These are phyloP conservation scores for Chaetomium tenue DNA, from an alignment of 495 filamentous ascomycete genomes.

Conservation along the genomic window DNA sequence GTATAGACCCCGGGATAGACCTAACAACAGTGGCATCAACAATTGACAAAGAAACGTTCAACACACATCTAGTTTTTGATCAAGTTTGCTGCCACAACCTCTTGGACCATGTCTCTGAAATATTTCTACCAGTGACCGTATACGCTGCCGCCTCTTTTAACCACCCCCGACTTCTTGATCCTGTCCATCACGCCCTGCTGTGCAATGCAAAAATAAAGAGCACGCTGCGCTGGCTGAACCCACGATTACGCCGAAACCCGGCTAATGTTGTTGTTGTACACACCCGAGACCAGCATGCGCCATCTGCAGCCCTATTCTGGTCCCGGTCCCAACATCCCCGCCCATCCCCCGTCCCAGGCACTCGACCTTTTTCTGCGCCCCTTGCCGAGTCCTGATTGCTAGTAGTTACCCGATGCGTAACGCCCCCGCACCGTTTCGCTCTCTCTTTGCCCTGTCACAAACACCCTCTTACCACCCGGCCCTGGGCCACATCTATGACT, in stretches of 20 bases:
- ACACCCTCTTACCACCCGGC: neutral
- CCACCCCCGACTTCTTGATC: neutral
- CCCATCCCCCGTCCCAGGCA: neutral
- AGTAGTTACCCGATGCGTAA: neutral
- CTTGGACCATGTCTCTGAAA: neutral
- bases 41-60: neutral
- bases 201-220: neutral
- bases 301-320: neutral
- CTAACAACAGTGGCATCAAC: neutral
- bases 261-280: constrained; percentile 12
- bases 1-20: neutral
- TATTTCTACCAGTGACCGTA: neutral
- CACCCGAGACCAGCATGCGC: neutral
- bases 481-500: constrained; percentile 15
- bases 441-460: neutral
- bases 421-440: neutral
- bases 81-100: neutral
- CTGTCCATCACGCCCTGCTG: neutral
- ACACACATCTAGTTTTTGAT: neutral
- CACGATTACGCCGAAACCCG: neutral
- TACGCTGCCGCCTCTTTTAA: neutral
- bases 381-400: neutral
- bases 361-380: neutral
- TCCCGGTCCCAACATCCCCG: neutral
- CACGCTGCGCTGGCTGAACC: neutral